Evolutionary conservation across 2,329 filamentous ascomycete genomes (phyloP).

Genomic region (Neophaeococcomyces mojaviensis): DNA sequence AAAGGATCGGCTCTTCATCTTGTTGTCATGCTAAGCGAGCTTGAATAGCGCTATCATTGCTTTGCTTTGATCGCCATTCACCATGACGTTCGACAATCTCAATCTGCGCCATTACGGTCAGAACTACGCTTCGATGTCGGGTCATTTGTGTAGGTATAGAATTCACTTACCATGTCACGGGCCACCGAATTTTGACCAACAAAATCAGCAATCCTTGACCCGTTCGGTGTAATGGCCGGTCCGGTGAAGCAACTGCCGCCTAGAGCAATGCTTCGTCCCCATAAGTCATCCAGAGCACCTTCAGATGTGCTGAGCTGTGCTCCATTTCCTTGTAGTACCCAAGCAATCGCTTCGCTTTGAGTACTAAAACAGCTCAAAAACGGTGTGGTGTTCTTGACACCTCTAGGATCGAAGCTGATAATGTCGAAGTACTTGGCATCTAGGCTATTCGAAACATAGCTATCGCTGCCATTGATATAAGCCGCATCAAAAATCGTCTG

Average conservation of each 20-base stretch:
- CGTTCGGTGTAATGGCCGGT: slow-evolving; percentile 18
- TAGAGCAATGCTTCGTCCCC: slow-evolving; percentile 17
- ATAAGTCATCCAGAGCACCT: slow-evolving; percentile 17
- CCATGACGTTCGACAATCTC: no score
- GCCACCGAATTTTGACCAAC: no score
- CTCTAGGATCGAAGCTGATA: slow-evolving; percentile 38
- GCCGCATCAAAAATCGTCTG: slow-evolving; percentile 15
- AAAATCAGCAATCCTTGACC: no score
- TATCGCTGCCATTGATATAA: slow-evolving; percentile 25
- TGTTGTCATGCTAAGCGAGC: background rate
- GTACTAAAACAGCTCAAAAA: slow-evolving; percentile 23
- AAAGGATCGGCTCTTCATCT: slow-evolving; percentile 23
- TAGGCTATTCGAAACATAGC: no score
- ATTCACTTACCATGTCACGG: no score
- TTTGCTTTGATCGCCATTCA: slow-evolving; percentile 23
- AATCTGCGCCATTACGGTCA: no score
- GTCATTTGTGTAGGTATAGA: no score
- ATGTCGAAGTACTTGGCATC: slow-evolving; percentile 38
- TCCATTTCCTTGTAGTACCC: slow-evolving; percentile 6
- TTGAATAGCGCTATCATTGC: slow-evolving; percentile 13
- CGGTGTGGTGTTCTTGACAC: slow-evolving; percentile 31
- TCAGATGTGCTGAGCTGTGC: slow-evolving; percentile 11
- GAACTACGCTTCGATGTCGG: no score
- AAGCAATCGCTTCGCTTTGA: slow-evolving; percentile 7
- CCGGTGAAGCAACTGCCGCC: slow-evolving; percentile 14